phyloP scores from a whole-genome alignment of 192 early-diverging fungal genomes.

The Entrophospora sp. region DNA sequence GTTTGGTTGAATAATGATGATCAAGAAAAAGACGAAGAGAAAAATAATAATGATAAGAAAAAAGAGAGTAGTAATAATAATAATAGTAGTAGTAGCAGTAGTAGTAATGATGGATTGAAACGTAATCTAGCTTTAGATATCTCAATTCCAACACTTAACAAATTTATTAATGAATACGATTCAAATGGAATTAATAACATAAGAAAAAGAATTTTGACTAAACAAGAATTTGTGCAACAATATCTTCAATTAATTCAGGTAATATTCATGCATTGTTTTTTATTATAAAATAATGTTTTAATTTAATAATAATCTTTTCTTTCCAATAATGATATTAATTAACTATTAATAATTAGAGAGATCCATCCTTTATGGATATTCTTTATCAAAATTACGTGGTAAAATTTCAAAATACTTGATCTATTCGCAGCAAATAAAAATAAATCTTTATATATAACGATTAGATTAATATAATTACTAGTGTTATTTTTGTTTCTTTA shows the following conservation, averaged over 20 bases:
- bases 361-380: conserved; percentile 12
- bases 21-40: too few species aligned
- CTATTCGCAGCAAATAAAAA: too few species aligned
- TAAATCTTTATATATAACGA: too few species aligned
- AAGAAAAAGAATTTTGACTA: neutral
- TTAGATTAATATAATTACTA: too few species aligned
- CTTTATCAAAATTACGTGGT: conserved; percentile 11
- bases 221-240: neutral
- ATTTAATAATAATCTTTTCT: neutral
- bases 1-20: too few species aligned
- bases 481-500: too few species aligned
- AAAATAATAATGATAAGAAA: too few species aligned
- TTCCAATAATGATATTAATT: neutral
- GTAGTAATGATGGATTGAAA: neutral
- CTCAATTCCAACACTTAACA: neutral
- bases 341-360: neutral
- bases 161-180: neutral
- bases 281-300: too few species aligned
- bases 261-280: too few species aligned
- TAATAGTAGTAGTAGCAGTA: too few species aligned
- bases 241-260: conserved; percentile 10
- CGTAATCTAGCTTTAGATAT: neutral
- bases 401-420: neutral
- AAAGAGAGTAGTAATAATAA: too few species aligned
- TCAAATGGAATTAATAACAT: neutral